These are phyloP conservation scores for Lactarius tabidus DNA, from an alignment of 768 basidiomycete genomes.

Conservation along the genomic window DNA sequence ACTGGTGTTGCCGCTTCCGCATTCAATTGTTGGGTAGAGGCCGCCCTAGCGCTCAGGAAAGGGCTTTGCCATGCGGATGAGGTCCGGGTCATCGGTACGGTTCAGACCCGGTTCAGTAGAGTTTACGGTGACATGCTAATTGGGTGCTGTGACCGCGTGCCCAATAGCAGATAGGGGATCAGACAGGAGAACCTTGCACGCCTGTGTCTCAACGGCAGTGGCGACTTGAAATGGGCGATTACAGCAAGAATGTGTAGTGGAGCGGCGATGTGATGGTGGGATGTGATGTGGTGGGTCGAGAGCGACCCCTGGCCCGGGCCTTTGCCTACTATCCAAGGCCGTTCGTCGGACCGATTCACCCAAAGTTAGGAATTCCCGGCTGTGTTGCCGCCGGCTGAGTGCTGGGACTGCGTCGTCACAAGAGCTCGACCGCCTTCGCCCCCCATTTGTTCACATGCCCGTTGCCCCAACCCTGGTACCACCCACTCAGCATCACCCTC, in stretches of 20 bases:
- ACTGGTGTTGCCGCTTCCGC: background rate
- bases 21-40: background rate
- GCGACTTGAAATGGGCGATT: background rate
- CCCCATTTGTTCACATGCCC: slow-evolving; percentile 20
- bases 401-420: background rate
- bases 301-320: background rate
- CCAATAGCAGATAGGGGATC: background rate
- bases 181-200: background rate
- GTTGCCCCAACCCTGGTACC: slow-evolving; percentile 24
- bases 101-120: no score
- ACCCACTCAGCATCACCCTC: background rate
- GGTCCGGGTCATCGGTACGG: no score
- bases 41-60: background rate
- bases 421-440: slow-evolving; percentile 13
- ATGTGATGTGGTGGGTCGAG: no score
- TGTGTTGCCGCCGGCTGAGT: background rate
- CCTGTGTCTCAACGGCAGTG: background rate
- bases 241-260: background rate
- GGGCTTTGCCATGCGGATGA: background rate
- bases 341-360: background rate
- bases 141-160: background rate
- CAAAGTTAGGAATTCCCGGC: background rate
- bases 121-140: background rate
- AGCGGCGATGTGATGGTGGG: background rate
- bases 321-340: background rate